Conservation (phyloP, 176 grass and related monocot genomes). For the maize (Zea mays) region Zm-B73-REFERENCE-NAM-5.0 NC_050103.1:99024501-99025000, state of each 20-base stretch:
- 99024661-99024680: slow-evolving; percentile 58
- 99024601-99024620: slow-evolving; percentile 49
- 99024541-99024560: slow-evolving; percentile 37
- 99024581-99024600: slow-evolving; percentile 19
- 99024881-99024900: slow-evolving; percentile 10
- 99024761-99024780: neutral
- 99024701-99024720: slow-evolving; percentile 55
- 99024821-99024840: neutral
- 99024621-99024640: slow-evolving; percentile 38
- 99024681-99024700: slow-evolving; percentile 55
- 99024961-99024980: slow-evolving; percentile 20
- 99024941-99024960: neutral
- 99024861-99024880: neutral
- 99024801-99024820: neutral
- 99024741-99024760: neutral
- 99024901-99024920: slow-evolving; percentile 8
- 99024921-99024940: slow-evolving; percentile 8
- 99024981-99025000: slow-evolving; percentile 9
- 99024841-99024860: neutral
- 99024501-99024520: slow-evolving; percentile 27
- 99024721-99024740: slow-evolving; percentile 50
- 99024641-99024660: slow-evolving; percentile 64
- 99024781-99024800: neutral
- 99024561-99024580: slow-evolving; percentile 48
- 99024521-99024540: slow-evolving; percentile 31